A percentile compares a stretch with the other conserved stretches of the same genome.
Evolutionary conservation across 352 stramenopile genomes (phyloP).

Genomic region (Globisporangium cederbergense): DNA sequence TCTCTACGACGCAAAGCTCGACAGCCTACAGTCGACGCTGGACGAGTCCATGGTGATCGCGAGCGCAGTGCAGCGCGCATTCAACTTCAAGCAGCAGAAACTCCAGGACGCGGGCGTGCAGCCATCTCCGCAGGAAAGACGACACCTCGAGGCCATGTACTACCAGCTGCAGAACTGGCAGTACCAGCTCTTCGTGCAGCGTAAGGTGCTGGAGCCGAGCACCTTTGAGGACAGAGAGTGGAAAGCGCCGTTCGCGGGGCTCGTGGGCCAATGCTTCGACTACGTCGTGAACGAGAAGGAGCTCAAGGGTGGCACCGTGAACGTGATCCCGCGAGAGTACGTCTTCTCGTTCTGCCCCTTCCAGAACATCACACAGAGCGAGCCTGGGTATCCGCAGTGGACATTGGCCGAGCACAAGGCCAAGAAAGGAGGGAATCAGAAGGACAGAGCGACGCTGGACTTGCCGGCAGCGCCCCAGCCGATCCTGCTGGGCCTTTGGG

Average conservation of each 20-base stretch:
- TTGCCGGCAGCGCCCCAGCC: constrained; percentile 22
- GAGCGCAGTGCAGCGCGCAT: constrained; percentile 21
- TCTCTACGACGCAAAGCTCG: constrained; percentile 24
- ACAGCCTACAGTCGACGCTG: constrained; percentile 26
- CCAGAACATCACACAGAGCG: constrained; percentile 76
- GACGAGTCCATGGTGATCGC: constrained; percentile 15
- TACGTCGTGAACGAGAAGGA: constrained; percentile 68
- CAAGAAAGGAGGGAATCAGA: constrained; percentile 22
- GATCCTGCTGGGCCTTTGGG: constrained; percentile 62
- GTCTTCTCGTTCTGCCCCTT: constrained; percentile 72
- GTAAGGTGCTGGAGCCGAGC: constrained; percentile 30
- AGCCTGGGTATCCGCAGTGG: constrained; percentile 58
- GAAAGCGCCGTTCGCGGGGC: constrained; percentile 49
- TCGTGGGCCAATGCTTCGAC: constrained; percentile 64
- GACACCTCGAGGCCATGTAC: constrained; percentile 44
- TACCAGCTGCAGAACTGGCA: constrained; percentile 42
- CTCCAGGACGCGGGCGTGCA: constrained; percentile 16
- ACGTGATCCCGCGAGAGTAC: constrained; percentile 67
- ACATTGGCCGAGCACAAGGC: constrained; percentile 39
- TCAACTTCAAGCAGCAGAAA: constrained; percentile 29
- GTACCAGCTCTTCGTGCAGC: constrained; percentile 51
- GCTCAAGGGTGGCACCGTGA: constrained; percentile 70
- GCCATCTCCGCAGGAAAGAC: constrained; percentile 28
- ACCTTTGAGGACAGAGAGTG: constrained; percentile 43
- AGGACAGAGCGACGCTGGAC: constrained; percentile 18